These are phyloP conservation scores for Picochlorum costavermella DNA, from an alignment of 139 green algal species.

Conservation along the genomic window DNA sequence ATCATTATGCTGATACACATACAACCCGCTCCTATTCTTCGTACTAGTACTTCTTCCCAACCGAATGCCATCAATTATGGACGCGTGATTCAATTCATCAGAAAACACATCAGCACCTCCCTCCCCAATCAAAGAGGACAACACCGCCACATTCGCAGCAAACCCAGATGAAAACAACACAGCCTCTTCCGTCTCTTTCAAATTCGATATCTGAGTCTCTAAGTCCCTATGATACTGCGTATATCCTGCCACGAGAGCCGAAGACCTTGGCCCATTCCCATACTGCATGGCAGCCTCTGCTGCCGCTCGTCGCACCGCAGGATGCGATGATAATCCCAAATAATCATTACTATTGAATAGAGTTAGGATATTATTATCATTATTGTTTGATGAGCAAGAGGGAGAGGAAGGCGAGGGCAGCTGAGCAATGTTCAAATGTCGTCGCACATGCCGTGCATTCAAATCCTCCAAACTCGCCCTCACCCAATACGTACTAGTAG, in stretches of 20 bases:
- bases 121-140: slow-evolving; percentile 39
- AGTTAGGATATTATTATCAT: no score
- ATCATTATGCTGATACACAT: slow-evolving; percentile 86
- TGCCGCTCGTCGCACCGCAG: slow-evolving; percentile 51
- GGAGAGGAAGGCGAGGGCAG: no score
- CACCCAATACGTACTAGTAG: background rate
- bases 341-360: slow-evolving; percentile 76
- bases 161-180: slow-evolving; percentile 83
- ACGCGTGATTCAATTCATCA: slow-evolving; percentile 94
- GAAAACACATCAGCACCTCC: slow-evolving; percentile 57
- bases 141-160: slow-evolving; percentile 78
- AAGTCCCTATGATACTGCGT: slow-evolving; percentile 66
- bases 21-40: slow-evolving; percentile 23
- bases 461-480: slow-evolving; percentile 21
- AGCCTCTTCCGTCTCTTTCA: slow-evolving; percentile 74
- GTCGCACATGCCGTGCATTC: slow-evolving; percentile 22
- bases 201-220: slow-evolving; percentile 66
- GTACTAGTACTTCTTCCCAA: slow-evolving; percentile 26
- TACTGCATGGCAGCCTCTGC: slow-evolving; percentile 31
- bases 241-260: slow-evolving; percentile 74
- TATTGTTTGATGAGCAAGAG: no score
- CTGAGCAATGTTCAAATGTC: background rate
- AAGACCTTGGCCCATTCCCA: slow-evolving; percentile 31
- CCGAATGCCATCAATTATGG: slow-evolving; percentile 84
- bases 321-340: slow-evolving; percentile 79